Conservation (phyloP, 352 stramenopile species). For the Thalassiosira mediterranea region DNA sequence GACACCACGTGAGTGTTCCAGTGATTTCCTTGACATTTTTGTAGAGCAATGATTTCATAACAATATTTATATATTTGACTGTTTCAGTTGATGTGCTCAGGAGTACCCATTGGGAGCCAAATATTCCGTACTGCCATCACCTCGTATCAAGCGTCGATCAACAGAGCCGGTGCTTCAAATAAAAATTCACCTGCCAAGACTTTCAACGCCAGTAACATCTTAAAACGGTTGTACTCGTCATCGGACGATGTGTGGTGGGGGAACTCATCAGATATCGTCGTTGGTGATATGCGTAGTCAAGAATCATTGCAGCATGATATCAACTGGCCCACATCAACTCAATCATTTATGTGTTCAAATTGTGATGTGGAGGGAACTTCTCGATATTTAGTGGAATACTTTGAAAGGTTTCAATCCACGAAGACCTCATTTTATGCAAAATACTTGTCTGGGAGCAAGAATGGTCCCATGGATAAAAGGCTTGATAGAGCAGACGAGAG, state of each 20-base stretch:
- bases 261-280: conserved; percentile 8
- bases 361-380: conserved; percentile 56
- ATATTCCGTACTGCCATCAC: background rate
- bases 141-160: background rate
- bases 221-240: background rate
- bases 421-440: conserved; percentile 41
- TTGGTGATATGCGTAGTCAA: conserved; percentile 14
- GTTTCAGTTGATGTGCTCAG: background rate
- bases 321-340: conserved; percentile 21
- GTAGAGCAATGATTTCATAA: background rate
- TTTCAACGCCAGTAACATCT: conserved; percentile 38
- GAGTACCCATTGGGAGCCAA: background rate
- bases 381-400: conserved; percentile 52
- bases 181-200: conserved; percentile 2
- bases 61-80: background rate
- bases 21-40: background rate
- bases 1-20: background rate
- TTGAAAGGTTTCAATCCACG: conserved; percentile 49
- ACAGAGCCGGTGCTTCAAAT: background rate
- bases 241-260: conserved; percentile 7
- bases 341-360: conserved; percentile 44
- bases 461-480: background rate
- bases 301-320: conserved; percentile 28
- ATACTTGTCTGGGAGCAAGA: conserved; percentile 18
- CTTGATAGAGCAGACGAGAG: conserved; percentile 36